Base-by-base conservation (phyloP, 2,329 filamentous ascomycete genomes). In the Lasiodiplodia gonubiensis region DNA sequence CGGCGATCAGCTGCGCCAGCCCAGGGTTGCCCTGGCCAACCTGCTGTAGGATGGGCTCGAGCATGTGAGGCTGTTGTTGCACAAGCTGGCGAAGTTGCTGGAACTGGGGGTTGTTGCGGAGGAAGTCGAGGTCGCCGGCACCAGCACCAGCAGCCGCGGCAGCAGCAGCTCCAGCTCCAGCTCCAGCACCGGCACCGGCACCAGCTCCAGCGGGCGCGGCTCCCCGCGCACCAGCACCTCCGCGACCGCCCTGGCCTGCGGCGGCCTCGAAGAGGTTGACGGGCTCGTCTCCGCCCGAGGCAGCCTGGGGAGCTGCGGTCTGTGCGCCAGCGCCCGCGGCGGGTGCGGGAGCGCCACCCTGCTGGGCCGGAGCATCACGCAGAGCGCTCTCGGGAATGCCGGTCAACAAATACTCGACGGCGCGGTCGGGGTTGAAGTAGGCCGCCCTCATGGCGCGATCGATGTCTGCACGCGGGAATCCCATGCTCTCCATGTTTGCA, bases 61-160 rank as follows among this genome's bases (percentile, higher is more conserved):
- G 90, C 95, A 99, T 99, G 78, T 95, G 92, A 21, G 95, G 95
- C 79, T 98, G 92, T 80, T 97, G 94, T 82, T 99, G 95, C 53
- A 99, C 94, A 25, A 99, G 90, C 81, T 97, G 94, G 70, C 95
- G 91, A 69, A 99, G 88, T 82, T 99, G 95, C 82, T 98, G 95
- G 83, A 99, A 99, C 80, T 98, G 94, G 27, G 94, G 90, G 79
- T 98, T 98, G 80, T 94, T 92, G 75, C 95, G 90, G 67, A 99
- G 85, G 79, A 97, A 98, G 71, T 98, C 94, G 68, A 99, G 88
- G 76, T 94, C 96, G 30, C 90, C 91, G 30, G 92, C 82, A 37
- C 75, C 81, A 49, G 80, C 85, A 37, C 82, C 86, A 66, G 78
- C 82, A 42, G 80, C 85, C 39, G 82, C 85, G 42, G 81, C 52